Evolutionary conservation across 1,284 basidiomycete species (phyloP).

Genomic region (Ganoderma lucidum): DNA sequence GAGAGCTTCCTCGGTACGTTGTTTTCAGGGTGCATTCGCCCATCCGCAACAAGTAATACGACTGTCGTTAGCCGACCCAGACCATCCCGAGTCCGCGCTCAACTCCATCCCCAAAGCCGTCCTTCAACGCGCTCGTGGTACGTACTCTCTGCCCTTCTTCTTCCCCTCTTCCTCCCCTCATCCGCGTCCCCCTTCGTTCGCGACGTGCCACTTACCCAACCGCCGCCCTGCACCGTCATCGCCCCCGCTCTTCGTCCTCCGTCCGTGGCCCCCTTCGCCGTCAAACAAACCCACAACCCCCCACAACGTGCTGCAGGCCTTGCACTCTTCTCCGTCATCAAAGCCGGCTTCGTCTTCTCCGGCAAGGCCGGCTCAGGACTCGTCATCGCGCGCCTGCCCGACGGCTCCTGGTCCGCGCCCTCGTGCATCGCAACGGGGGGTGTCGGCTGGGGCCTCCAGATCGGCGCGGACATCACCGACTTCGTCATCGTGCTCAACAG

Average conservation of each 20-base stretch:
- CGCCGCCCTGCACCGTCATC: constrained; percentile 8
- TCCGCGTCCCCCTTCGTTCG: not conserved
- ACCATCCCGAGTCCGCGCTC: constrained; percentile 88
- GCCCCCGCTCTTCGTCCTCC: constrained; percentile 5
- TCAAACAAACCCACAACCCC: not conserved
- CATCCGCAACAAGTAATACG: not conserved
- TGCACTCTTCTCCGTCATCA: constrained; percentile 94
- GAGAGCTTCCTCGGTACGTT: constrained; percentile 86
- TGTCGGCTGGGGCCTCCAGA: constrained; percentile 95
- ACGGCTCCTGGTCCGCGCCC: constrained; percentile 97
- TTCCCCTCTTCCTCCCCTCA: not conserved
- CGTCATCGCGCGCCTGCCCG: constrained; percentile 93
- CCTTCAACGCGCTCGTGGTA: constrained; percentile 88
- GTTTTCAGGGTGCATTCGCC: not conserved
- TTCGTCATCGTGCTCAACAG: constrained; percentile 96
- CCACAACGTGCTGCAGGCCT: constrained; percentile 63
- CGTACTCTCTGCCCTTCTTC: constrained; percentile 31
- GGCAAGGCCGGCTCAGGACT: constrained; percentile 96
- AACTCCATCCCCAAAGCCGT: constrained; percentile 97
- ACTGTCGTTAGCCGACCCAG: constrained; percentile 80
- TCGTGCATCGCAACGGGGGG: constrained; percentile 98
- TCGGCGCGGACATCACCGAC: constrained; percentile 89
- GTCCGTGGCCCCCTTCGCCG: constrained; percentile 8
- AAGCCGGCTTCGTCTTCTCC: constrained; percentile 96
- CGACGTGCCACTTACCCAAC: constrained; percentile 3